A percentile compares a stretch with the other conserved stretches of the same genome.
These are phyloP conservation scores for Sugiyamaella xylanicola DNA, from an alignment of 1,139 yeast species.

Conservation along the genomic window DNA sequence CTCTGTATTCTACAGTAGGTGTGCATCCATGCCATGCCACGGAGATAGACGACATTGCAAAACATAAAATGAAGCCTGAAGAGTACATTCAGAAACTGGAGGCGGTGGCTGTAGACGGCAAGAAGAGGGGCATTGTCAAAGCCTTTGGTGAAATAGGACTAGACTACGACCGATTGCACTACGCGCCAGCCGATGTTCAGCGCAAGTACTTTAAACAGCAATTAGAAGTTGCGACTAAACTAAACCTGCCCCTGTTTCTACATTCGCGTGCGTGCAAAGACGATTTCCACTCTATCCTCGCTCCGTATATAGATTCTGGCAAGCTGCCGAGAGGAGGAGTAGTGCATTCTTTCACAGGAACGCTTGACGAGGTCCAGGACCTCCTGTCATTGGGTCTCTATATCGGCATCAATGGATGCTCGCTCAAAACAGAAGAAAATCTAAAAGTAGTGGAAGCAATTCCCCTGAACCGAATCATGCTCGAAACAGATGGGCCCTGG, in stretches of 20 bases:
- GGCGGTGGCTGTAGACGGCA: constrained; percentile 54
- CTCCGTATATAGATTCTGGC: constrained; percentile 54
- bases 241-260: constrained; percentile 73
- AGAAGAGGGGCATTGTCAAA: constrained; percentile 50
- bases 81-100: constrained; percentile 53
- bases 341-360: constrained; percentile 93
- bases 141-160: constrained; percentile 94
- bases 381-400: constrained; percentile 63
- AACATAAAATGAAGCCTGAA: constrained; percentile 52
- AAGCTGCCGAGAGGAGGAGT: constrained; percentile 56
- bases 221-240: constrained; percentile 56
- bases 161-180: constrained; percentile 87
- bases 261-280: constrained; percentile 89
- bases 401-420: constrained; percentile 91
- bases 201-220: constrained; percentile 67
- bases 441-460: constrained; percentile 63
- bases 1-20: constrained; percentile 72
- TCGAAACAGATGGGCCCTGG: constrained; percentile 99
- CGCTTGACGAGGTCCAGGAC: constrained; percentile 57
- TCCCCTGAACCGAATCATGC: constrained; percentile 68
- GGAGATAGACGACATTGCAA: constrained; percentile 57
- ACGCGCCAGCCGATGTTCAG: constrained; percentile 70
- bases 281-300: constrained; percentile 67
- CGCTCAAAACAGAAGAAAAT: constrained; percentile 76
- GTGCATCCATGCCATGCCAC: constrained; percentile 91